Evolutionary conservation across 2,329 filamentous ascomycete genomes (phyloP), one percentile per base, ranked within the genome.

Genomic region (Penicillium sp.): DNA sequence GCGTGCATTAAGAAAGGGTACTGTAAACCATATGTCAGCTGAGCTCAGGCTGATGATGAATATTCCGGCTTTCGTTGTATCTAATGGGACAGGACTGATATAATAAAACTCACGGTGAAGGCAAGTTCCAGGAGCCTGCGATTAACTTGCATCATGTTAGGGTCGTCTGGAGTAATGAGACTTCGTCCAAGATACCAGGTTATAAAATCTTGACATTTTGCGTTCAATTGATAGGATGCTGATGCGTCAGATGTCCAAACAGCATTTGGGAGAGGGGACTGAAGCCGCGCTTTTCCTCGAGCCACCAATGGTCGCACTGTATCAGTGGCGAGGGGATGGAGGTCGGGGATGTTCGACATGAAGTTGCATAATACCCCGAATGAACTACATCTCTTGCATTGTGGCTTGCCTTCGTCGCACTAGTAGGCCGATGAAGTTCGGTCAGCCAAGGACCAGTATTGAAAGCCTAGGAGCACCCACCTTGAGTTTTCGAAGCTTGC

Each of bases 321-420:
- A 19, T 63, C 63, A 37, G 57, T 57, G 7, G 53, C 26, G 31
- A 67, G 24, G 7, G 69, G 63, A 26, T 74, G 68, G 0, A 75
- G 59, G 45, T 76, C 69, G 0, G 69, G 50, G 1, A 69, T 43
- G 42, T 65, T 61, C 1, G 64, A 45, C 4, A 61, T 53, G 40
- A 69, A 76, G 45, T 74, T 77, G 60, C 75, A 77, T 43, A 71
- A 13, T 0, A 77, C 65, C 0, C 73, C 68, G n/a, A 70, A 77
- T 3, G 64, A 67, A 21, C 33, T 50, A 56, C 75, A 77, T 57
- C 56, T 68, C 12, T 59, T 65, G 60, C 75, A 77, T 4, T 64
- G 54, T 1, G 75, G 74, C 48, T 68, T 75, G 29, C 29, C 43
- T 59, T 77, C 74, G 35, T 77, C 75, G 35, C 75, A 77, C 74